Percentiles rank a stretch among this genome's conserved stretches.
These are phyloP conservation scores for Paramecium primaurelia DNA, from an alignment of 73 alveolate species.

Conservation along the genomic window DNA sequence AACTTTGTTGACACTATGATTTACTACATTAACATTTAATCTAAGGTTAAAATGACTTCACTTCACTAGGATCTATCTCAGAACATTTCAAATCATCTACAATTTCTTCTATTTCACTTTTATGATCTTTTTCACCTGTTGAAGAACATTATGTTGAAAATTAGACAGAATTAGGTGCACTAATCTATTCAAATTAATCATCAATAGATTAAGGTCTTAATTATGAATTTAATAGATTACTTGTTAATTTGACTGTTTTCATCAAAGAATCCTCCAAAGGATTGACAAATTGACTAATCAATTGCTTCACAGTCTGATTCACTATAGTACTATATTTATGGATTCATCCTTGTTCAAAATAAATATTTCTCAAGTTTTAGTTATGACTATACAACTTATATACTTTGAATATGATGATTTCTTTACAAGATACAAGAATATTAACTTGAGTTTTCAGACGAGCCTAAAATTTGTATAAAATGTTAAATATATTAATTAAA, in stretches of 20 bases:
- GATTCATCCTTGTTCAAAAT: not conserved
- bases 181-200: not conserved
- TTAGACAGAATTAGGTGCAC: not conserved
- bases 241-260: not conserved
- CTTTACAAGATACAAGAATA: not conserved
- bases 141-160: not conserved
- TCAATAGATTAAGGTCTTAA: not conserved
- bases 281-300: not conserved
- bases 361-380: not conserved
- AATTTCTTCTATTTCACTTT: not conserved
- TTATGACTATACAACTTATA: not conserved
- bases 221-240: not conserved
- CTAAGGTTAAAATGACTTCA: not conserved
- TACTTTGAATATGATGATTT: not conserved
- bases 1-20: not conserved
- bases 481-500: not conserved
- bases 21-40: conserved; percentile 6
- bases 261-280: not conserved
- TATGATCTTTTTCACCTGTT: not conserved
- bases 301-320: not conserved
- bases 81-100: not conserved
- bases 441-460: not conserved
- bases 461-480: not conserved
- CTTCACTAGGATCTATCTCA: not conserved
- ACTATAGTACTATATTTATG: not conserved